Evolutionary conservation across 2,329 filamentous ascomycete genomes (phyloP), one percentile per base, ranked within the genome.

Genomic region (Talaromyces sp.): DNA sequence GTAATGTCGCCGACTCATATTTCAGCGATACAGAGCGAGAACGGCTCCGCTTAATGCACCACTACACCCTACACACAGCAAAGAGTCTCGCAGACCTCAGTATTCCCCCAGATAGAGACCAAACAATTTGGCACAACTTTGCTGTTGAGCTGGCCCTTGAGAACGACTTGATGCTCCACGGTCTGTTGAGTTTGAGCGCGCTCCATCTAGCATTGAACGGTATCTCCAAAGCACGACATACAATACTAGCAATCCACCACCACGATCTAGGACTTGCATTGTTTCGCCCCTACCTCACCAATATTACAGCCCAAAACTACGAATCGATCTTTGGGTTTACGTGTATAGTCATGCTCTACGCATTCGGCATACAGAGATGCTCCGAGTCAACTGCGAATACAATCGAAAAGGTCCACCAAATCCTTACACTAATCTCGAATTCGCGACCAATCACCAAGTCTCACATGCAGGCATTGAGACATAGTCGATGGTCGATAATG

Each of bases 301-400:
- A 65, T 39, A 48, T 62, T 24, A 39, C 50, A 2, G 35, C 22
- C 16, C 41, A 50, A 14, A 62, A 61, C 14, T 62, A 65, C 31
- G 43, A 65, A 27, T 22, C 45, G 14, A 33, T 62, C 9, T 59
- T 65, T 52, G 60, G 48, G 3, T 65, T 65, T 58, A 50, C 43
- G 10, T 39, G 41, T 41, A 58, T 65, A 27, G 52, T 62, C 33
- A 62, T 57, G 43, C 24, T 59, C 9, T 62, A 65, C 35, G 52
- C 59, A 9, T 65, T 62, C 54, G 64, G 64, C 6, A 65, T 62
- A 37, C 60, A 65, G 50, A 47, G 60, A 27, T 59, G 52, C n/a
- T 64, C 62, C 14, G 62, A 58, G 48, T 57, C 61, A 1, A 63
- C 50, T 3, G 52, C 50, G n/a, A 62, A 56, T 11, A 37, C 39